Conservation (phyloP, 2,329 filamentous ascomycete genomes). For the Beauveria medogensis region DNA sequence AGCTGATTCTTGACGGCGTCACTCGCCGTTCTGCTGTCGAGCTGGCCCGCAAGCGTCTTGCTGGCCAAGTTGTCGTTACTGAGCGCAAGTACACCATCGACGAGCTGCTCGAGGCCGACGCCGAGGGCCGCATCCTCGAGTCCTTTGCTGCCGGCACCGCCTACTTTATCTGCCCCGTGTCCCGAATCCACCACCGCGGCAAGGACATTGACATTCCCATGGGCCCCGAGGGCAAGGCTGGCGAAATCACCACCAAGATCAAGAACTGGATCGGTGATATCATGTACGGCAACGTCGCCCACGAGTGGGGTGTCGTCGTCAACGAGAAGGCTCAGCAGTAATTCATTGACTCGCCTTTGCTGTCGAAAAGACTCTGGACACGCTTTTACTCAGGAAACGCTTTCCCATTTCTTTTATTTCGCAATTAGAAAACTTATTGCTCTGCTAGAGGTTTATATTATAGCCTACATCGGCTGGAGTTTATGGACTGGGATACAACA, state of each 20-base stretch:
- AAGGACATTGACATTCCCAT: slow-evolving; percentile 55
- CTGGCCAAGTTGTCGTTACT: slow-evolving; percentile 57
- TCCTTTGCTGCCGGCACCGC: slow-evolving; percentile 84
- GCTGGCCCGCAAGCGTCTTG: slow-evolving; percentile 56
- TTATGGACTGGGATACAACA: slow-evolving; percentile 5
- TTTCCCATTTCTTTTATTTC: background rate
- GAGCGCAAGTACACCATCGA: slow-evolving; percentile 77
- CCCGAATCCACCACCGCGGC: slow-evolving; percentile 59
- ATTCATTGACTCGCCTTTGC: slow-evolving; percentile 4
- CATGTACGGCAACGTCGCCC: slow-evolving; percentile 63
- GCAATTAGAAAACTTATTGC: background rate
- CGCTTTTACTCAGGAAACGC: background rate
- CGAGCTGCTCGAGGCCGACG: slow-evolving; percentile 63
- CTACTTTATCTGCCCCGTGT: slow-evolving; percentile 63
- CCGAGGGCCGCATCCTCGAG: slow-evolving; percentile 73
- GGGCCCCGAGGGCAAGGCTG: slow-evolving; percentile 40
- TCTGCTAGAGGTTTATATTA: slow-evolving; percentile 6
- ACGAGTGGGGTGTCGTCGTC: slow-evolving; percentile 63
- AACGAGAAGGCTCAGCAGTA: slow-evolving; percentile 43
- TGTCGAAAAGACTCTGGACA: background rate
- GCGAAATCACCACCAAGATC: slow-evolving; percentile 50
- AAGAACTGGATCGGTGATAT: slow-evolving; percentile 63
- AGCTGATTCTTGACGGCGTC: slow-evolving; percentile 80
- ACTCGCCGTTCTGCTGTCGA: slow-evolving; percentile 77
- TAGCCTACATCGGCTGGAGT: slow-evolving; percentile 12